Conservation (phyloP, 345 rosid species). For the Dimocarpus longan region DNA sequence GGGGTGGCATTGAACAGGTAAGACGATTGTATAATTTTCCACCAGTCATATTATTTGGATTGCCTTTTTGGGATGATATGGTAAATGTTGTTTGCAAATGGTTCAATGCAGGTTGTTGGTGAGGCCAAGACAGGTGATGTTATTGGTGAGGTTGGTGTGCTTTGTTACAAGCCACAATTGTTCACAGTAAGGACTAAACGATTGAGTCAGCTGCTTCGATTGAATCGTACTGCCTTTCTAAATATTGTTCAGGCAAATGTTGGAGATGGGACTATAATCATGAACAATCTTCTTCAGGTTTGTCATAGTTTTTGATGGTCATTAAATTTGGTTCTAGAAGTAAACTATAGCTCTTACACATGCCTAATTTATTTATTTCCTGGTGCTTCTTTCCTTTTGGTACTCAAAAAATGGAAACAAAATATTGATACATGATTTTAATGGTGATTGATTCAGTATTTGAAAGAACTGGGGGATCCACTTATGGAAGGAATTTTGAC, state of each 20-base stretch:
- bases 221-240: slow-evolving; percentile 73
- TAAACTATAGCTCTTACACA: not conserved
- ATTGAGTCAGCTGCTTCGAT: slow-evolving; percentile 81
- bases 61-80: slow-evolving; percentile 11
- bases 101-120: slow-evolving; percentile 52
- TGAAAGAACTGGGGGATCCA: slow-evolving; percentile 64
- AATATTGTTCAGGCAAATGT: slow-evolving; percentile 80
- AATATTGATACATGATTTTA: not conserved
- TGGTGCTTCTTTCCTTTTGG: too few species aligned
- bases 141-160: slow-evolving; percentile 77
- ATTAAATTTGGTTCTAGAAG: not conserved
- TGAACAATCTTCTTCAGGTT: slow-evolving; percentile 90
- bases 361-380: not conserved
- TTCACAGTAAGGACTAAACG: slow-evolving; percentile 85
- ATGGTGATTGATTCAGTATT: slow-evolving; percentile 53
- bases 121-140: slow-evolving; percentile 74
- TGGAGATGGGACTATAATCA: slow-evolving; percentile 88
- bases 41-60: not conserved
- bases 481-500: slow-evolving; percentile 55
- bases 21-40: slow-evolving; percentile 22
- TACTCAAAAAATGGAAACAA: too few species aligned
- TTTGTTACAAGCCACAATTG: slow-evolving; percentile 88
- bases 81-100: slow-evolving; percentile 2
- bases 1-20: slow-evolving; percentile 72
- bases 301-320: not conserved